Evolutionary conservation across 345 rosid species (phyloP), one percentile per base, ranked within the genome.

Genomic region (Dovyalis caffra): DNA sequence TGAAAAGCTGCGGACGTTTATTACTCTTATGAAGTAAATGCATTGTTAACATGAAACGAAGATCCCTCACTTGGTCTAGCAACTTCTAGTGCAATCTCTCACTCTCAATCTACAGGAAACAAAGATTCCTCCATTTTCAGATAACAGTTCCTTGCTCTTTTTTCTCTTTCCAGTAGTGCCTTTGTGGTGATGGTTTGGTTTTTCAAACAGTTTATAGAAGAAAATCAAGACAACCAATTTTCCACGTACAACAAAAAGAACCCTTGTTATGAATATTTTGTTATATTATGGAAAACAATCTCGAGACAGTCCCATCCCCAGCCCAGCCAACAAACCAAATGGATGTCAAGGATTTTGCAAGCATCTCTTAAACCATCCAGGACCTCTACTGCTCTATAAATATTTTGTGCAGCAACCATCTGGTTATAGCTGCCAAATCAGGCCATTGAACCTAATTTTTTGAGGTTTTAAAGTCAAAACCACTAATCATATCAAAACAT

Each of bases 401-500:
- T n/a, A n/a, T n/a, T n/a, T n/a, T n/a, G n/a, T n/a, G n/a, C n/a
- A n/a, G n/a, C n/a, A n/a, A n/a, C n/a, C n/a, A n/a, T n/a, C n/a
- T n/a, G n/a, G n/a, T n/a, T n/a, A n/a, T n/a, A 29, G 67, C 57
- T 33, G 43, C 45, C 40, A 67, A 33, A 57, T 51, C 34, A 66
- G 34, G 74, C 56, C 53, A 25, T 16, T 3, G 37, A 20, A 72
- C 62, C 53, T 12, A 57, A 71, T 18, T 51, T 32, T 31, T 12
- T 43, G 47, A 31, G 15, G 60, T 11, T 12, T 34, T 21, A 70
- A 32, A 64, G 56, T 26, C 56, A 61, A 72, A 38, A 31, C 35
- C 69, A 72, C 18, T 25, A 15, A 29, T 64, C 70, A 66, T 15
- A 33, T 37, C 29, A 69, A 70, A 73, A 63, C 18, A 43, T 43